phyloP scores from a whole-genome alignment of 371 early-diverging fungal species.

The Saksenaea oblongispora region DNA sequence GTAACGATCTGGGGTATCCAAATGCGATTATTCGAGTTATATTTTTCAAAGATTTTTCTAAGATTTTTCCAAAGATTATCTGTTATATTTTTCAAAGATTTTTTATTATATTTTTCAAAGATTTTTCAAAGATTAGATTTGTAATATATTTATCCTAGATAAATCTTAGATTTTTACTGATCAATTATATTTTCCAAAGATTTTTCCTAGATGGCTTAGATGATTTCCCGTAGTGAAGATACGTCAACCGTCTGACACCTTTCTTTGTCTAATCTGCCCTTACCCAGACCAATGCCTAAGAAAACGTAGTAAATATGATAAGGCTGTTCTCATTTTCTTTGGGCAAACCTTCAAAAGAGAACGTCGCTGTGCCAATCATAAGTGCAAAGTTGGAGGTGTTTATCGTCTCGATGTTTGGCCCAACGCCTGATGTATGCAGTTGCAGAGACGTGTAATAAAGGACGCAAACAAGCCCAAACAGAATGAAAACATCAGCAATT shows the following conservation, averaged over 20 bases:
- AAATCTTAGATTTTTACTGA: no score
- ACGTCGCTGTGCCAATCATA: conserved; percentile 78
- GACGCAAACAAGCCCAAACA: conserved; percentile 58
- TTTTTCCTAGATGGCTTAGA: no score
- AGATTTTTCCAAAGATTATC: no score
- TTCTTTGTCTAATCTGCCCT: conserved; percentile 9
- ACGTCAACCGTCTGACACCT: neutral
- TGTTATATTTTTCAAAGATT: no score
- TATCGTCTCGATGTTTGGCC: conserved; percentile 48
- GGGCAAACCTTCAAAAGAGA: conserved; percentile 70
- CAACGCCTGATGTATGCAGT: conserved; percentile 29
- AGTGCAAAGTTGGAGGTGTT: conserved; percentile 65
- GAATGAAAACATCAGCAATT: conserved; percentile 71
- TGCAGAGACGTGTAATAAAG: conserved; percentile 37
- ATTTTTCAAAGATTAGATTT: no score
- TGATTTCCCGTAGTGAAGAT: no score
- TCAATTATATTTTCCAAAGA: no score
- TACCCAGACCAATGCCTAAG: conserved; percentile 64
- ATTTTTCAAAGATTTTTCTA: no score
- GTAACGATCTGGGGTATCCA: no score
- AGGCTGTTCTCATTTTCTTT: neutral
- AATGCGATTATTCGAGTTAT: no score
- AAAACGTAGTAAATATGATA: neutral
- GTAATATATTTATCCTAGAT: no score
- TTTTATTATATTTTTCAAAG: no score